Percentiles rank a stretch among this genome's conserved stretches.
phyloP scores from a whole-genome alignment of 441 rosid species.

The Gossypium aridum region DNA sequence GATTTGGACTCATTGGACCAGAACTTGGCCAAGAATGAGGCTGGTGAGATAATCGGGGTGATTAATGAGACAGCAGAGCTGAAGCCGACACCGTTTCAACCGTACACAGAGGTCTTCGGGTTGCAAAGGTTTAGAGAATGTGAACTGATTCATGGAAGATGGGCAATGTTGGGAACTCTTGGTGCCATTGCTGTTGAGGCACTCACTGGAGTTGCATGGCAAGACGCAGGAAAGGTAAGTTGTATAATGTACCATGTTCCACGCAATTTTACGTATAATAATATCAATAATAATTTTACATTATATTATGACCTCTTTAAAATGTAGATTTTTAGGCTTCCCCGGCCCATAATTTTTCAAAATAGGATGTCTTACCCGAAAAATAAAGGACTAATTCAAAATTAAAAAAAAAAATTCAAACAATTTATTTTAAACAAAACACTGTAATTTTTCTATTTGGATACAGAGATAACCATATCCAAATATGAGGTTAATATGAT shows the following conservation, averaged over 20 bases:
- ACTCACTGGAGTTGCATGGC: slow-evolving; percentile 82
- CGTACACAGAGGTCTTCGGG: slow-evolving; percentile 79
- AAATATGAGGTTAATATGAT: too few species aligned
- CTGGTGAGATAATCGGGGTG: slow-evolving; percentile 55
- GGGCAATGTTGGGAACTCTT: slow-evolving; percentile 88
- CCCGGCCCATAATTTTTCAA: not conserved
- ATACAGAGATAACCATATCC: too few species aligned
- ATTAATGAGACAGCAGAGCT: slow-evolving; percentile 39
- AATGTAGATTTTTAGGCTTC: not conserved
- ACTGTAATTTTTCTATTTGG: too few species aligned
- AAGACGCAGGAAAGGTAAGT: slow-evolving; percentile 70
- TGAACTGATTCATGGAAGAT: slow-evolving; percentile 78
- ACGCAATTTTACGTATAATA: not conserved
- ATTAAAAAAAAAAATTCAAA: too few species aligned
- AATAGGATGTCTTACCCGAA: too few species aligned
- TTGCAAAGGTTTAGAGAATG: slow-evolving; percentile 82
- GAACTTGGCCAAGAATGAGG: slow-evolving; percentile 71
- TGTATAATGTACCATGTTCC: not conserved
- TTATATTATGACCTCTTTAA: not conserved
- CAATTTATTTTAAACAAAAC: too few species aligned
- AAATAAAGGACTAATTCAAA: too few species aligned
- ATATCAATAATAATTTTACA: too few species aligned
- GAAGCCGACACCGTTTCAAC: slow-evolving; percentile 76
- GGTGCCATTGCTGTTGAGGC: slow-evolving; percentile 82
- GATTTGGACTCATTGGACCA: slow-evolving; percentile 72